Evolutionary conservation across 108 stramenopile genomes (phyloP).

Genomic region (Skeletonema costatum): DNA sequence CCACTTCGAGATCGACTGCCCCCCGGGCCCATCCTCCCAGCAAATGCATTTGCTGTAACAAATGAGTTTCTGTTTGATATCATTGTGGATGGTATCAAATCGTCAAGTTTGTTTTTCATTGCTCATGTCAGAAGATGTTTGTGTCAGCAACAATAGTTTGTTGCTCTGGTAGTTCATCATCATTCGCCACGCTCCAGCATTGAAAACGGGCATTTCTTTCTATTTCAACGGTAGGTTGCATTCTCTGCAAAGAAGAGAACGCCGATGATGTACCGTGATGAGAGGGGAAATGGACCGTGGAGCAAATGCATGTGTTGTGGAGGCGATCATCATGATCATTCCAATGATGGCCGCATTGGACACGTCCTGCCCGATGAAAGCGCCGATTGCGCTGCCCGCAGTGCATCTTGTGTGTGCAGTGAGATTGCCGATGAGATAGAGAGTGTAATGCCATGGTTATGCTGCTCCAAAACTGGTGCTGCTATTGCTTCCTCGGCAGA

Average conservation of each 20-base stretch:
- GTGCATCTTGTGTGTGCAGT: background rate
- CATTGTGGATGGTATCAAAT: conserved; percentile 11
- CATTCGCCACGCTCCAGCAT: background rate
- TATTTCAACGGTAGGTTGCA: background rate
- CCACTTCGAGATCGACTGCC: background rate
- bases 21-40: background rate
- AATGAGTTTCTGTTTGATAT: background rate
- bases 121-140: background rate
- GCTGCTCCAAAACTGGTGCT: too few species aligned
- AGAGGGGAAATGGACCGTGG: background rate
- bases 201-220: background rate
- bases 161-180: background rate
- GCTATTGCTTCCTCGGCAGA: background rate
- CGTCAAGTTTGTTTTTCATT: conserved; percentile 1
- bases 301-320: background rate
- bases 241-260: background rate
- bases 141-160: background rate
- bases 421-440: background rate
- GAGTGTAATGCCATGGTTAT: too few species aligned
- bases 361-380: background rate
- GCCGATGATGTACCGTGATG: background rate
- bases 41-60: background rate
- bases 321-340: background rate
- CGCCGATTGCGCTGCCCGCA: background rate
- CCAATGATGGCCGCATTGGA: background rate